Conservation (phyloP, 2,329 filamentous ascomycete species). For the Teratosphaeria destructans region DNA sequence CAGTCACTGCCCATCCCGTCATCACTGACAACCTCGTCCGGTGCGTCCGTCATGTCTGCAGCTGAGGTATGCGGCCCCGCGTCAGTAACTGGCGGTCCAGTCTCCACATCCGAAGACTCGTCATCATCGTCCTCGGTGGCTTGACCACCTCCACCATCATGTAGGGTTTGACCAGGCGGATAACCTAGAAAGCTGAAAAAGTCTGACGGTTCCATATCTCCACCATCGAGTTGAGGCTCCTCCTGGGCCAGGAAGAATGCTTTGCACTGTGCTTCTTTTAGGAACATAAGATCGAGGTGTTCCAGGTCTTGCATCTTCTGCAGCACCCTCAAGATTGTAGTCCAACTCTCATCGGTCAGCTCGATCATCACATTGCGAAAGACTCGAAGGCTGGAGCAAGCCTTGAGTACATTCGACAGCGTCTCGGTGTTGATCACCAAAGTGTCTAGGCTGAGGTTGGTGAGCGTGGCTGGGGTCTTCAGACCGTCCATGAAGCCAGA, state of each 20-base stretch:
- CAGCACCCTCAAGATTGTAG: slow-evolving; percentile 14
- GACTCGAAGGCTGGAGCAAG: neutral
- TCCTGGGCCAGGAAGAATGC: slow-evolving; percentile 17
- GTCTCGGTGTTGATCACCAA: neutral
- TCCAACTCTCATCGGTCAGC: slow-evolving; percentile 15
- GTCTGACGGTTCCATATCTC: neutral
- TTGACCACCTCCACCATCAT: neutral
- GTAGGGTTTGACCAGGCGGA: neutral
- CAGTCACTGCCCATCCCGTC: neutral
- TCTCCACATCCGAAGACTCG: neutral
- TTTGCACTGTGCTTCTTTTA: slow-evolving; percentile 12
- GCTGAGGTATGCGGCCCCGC: neutral
- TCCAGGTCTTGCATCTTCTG: slow-evolving; percentile 11
- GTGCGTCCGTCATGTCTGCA: neutral
- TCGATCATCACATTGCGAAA: slow-evolving; percentile 5
- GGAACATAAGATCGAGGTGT: slow-evolving; percentile 20
- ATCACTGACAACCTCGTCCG: neutral
- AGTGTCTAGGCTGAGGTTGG: neutral
- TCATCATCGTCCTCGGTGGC: neutral
- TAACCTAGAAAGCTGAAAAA: neutral
- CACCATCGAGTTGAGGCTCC: slow-evolving; percentile 4
- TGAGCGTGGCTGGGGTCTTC: neutral
- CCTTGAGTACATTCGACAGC: neutral
- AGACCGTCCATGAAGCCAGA: neutral
- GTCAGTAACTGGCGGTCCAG: neutral